Evolutionary conservation across 495 filamentous ascomycete species (phyloP), one percentile per base, ranked within the genome.

Genomic region (Pyronema domesticum): DNA sequence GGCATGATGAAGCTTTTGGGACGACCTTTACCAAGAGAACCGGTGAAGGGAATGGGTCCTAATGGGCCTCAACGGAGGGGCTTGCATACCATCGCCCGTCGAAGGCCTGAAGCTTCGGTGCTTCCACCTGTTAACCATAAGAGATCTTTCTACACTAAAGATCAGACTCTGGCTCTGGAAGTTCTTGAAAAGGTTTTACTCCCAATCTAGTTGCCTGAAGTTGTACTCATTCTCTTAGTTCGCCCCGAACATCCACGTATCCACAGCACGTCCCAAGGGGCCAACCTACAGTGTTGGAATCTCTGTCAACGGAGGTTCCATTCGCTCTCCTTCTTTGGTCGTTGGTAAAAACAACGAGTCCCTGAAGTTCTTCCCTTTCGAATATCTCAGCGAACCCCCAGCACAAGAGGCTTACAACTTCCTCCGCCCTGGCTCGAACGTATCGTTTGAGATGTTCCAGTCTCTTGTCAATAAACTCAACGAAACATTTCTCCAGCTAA

Each of bases 1-100:
- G 77, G 75, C 0, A 81, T 94, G 73, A 81, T 78, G 65, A 68
- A 67, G 8, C 66, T 83, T 0, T 68, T 85, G 10, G 65, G 60
- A 9, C 54, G 55, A 6, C 39, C 52, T 8, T 34, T 34, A 33
- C 48, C 48, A 51, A 11, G 10, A 18, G 23, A 51, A 37, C 48
- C 48, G 17, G 48, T 51, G 48, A 51, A 35, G 48, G 48, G 48
- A n/a, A 51, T 51, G 48, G 48, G 48, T 17, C 48, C 48, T 13
- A 36, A 36, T 35, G 48, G 48, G 33, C 48, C 45, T 1, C 45
- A 47, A 19, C 14, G 45, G 17, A n/a, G 45, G 45, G 45, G 45
- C 10, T 15, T 47, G 45, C 45, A 47, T 47, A 47, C 45, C 14
- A 47, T 47, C 3, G 17, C 45, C 14, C 39, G 39, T 13, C 23